Base-by-base conservation (phyloP, 495 filamentous ascomycete species). In the Penicillium cosmopolitanum region DNA sequence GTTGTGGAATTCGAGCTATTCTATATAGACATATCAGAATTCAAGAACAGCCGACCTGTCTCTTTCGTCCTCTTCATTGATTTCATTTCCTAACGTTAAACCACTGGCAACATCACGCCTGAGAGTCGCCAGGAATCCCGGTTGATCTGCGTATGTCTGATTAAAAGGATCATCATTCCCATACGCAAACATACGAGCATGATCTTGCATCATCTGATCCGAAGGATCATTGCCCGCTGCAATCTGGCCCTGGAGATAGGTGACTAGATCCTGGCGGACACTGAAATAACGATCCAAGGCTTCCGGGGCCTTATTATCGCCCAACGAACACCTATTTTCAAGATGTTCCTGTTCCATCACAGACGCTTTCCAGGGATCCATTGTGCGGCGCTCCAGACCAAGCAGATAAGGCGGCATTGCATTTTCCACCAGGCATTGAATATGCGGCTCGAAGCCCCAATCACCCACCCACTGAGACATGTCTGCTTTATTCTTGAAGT, bases 401-500 rank as follows among this genome's bases (percentile, higher is more conserved):
- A 72, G 61, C 9, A 74, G 35, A 56, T 64, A 85, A 34, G 82
- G 81, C 6, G 84, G 85, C 55, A 88, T 85, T 23, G 83, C 83
- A 66, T 86, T 86, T 68, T 86, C 84, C 59, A 88, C 79, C 72
- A 86, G 74, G 57, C 81, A 75, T 52, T 84, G 72, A 44, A 89
- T 78, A 34, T 82, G 78, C 5, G 73, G 73, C 56, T 88, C 86
- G 53, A 89, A 88, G 73, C 86, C 86, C 85, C 86, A 88, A 69
- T 83, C 83, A 64, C 86, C 85, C 72, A 80, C 83, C 86, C 86
- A 89, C 62, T 87, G 82, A 28, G 75, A 77, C 85, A 89, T 89
- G 63, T 78, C 81, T 50, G 79, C 77, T 63, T 85, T 84, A 1
- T 75, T 76, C 64, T 85, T 84, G 75, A 87, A 89, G 69, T 89